These are phyloP conservation scores for Xerocomus cyaneibrunnescens DNA, from an alignment of 1,284 basidiomycete species.

Conservation along the genomic window DNA sequence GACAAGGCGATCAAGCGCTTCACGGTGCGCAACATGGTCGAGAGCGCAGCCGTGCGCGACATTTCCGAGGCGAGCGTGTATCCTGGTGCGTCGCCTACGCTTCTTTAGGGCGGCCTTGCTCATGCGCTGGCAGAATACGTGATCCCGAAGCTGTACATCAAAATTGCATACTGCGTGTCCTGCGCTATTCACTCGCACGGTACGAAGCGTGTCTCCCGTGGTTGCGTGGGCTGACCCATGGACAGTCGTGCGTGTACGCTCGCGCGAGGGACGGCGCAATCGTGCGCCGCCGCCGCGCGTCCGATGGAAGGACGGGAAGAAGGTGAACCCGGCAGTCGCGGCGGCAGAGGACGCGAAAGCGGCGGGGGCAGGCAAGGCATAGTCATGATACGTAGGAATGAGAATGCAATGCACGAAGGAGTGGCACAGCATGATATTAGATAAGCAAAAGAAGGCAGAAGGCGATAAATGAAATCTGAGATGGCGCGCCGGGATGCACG, in stretches of 20 bases:
- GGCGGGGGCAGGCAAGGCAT: conserved; percentile 41
- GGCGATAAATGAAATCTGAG: conserved; percentile 1
- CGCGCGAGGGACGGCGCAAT: conserved; percentile 91
- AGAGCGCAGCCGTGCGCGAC: conserved; percentile 97
- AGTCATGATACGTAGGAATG: conserved; percentile 38
- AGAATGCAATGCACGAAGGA: too few species aligned
- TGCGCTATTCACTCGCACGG: conserved; percentile 99
- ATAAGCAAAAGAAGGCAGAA: too few species aligned
- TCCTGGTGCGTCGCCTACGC: conserved; percentile 60
- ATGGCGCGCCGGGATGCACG: conserved; percentile 19
- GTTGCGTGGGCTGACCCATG: neutral
- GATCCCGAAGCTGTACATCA: conserved; percentile 98
- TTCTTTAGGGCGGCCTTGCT: neutral
- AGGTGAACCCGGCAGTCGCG: conserved; percentile 82
- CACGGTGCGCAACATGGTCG: conserved; percentile 99
- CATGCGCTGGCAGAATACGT: conserved; percentile 73
- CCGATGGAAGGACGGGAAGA: conserved; percentile 98
- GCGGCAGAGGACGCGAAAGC: conserved; percentile 68
- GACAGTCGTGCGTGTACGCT: conserved; percentile 91
- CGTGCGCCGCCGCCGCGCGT: conserved; percentile 94
- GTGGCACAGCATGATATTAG: too few species aligned
- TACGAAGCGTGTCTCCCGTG: conserved; percentile 28
- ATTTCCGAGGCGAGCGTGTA: conserved; percentile 97
- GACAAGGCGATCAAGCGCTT: conserved; percentile 99
- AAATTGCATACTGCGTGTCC: conserved; percentile 98